Base-by-base conservation (phyloP, 768 basidiomycete genomes). In the Candolleomyces efflorescens region DNA sequence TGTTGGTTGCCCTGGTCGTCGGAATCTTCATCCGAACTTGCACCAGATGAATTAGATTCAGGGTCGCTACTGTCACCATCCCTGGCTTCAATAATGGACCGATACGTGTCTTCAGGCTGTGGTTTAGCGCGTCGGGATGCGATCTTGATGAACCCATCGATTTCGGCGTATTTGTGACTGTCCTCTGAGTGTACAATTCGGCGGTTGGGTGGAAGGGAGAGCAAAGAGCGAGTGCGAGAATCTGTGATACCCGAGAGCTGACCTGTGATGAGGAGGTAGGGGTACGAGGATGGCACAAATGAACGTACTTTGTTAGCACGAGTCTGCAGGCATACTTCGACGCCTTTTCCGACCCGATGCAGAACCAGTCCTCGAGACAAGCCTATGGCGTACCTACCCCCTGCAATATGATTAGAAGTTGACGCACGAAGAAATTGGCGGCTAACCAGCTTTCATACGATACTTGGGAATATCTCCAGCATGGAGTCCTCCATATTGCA, bases 381-480 rank as follows among this genome's bases (percentile, higher is more conserved):
- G 9, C 90, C 90, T 18, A 91, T 75, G 23, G 91, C 75, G 63
- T 75, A 73, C 71, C 80, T 85, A 27, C 87, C 85, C 38, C 75
- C 82, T 86, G 70, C 62, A 54, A 69, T 67, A 71, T 76, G 67
- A 79, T 87, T 76, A 87, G 83, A 69, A 60, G 72, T 74, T 69
- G 69, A 63, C 45, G 59, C 26, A 37, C 24, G 55, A 44, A 39
- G 17, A 10, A 26, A 54, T 39, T 55, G 48, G 45, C 26, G 58
- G 67, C 85, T 71, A 76, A 90, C 87, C 76, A 67, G 73, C 75
- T 51, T 84, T 75, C 47, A 82, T 64, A 59, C 74, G 76, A 66
- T 90, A 88, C 67, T 80, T 89, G 15, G 90, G 88, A 23, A 90
- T 70, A 62, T 87, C 82, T 15, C 84, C 78, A 26, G 78, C 67